Evolutionary conservation across 202 grass and related monocot genomes (phyloP).

Genomic region (Eragrostis tef): DNA sequence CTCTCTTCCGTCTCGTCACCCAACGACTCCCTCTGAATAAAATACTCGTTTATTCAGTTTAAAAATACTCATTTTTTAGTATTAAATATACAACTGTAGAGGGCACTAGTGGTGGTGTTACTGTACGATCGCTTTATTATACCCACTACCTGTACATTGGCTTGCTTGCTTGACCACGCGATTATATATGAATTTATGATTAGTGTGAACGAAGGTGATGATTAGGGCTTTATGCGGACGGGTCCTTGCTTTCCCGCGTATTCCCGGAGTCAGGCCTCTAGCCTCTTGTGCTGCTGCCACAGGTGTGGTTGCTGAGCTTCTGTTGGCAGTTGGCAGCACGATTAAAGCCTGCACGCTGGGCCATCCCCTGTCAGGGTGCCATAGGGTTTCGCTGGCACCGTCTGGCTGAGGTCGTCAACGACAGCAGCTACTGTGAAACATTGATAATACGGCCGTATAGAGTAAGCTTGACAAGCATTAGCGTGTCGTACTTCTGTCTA

Average conservation of each 20-base stretch:
- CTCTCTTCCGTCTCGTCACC: neutral
- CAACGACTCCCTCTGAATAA: neutral
- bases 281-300: neutral
- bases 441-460: neutral
- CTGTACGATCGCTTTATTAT: neutral
- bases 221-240: neutral
- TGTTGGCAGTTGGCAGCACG: slow-evolving; percentile 22
- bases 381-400: neutral
- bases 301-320: neutral
- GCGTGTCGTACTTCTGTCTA: neutral
- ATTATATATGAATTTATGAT: neutral
- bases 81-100: neutral
- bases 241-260: neutral
- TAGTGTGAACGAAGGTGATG: neutral
- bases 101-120: neutral
- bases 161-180: neutral
- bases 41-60: neutral
- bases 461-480: too few species aligned
- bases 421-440: neutral
- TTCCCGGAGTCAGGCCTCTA: too few species aligned
- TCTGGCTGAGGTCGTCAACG: neutral
- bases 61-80: neutral
- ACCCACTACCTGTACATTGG: too few species aligned
- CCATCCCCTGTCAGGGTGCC: neutral
- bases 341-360: slow-evolving; percentile 1